Percentiles rank a stretch among this genome's conserved stretches.
Evolutionary conservation across 2,329 filamentous ascomycete genomes (phyloP).

Genomic region (Xylariaceae sp.): DNA sequence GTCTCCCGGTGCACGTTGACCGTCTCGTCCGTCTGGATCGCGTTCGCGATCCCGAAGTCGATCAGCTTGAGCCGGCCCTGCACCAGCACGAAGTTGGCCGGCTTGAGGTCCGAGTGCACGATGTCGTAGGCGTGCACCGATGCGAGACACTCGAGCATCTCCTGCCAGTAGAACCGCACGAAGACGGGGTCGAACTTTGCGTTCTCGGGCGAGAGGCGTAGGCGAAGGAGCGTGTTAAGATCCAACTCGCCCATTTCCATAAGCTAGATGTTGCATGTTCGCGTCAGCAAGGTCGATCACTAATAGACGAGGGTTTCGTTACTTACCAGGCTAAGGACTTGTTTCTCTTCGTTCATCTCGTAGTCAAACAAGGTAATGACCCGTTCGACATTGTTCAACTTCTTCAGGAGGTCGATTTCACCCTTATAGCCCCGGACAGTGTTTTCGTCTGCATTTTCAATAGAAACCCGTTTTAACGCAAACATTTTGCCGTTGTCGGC

Average conservation of each 20-base stretch:
- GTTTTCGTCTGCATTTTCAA: conserved; percentile 84
- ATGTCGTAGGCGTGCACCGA: conserved; percentile 89
- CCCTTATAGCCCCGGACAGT: conserved; percentile 88
- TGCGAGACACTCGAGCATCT: conserved; percentile 95
- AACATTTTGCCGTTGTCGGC: conserved; percentile 96
- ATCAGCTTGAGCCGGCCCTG: conserved; percentile 92
- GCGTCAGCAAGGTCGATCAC: conserved; percentile 20
- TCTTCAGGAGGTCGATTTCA: conserved; percentile 88
- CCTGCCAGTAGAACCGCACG: conserved; percentile 97
- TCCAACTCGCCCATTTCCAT: conserved; percentile 98
- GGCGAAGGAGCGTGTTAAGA: conserved; percentile 80
- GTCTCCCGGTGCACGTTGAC: conserved; percentile 96
- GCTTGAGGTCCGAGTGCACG: conserved; percentile 95
- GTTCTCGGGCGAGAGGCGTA: conserved; percentile 70
- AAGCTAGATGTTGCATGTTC: conserved; percentile 55
- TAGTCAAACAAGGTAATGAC: conserved; percentile 91
- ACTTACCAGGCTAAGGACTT: conserved; percentile 80
- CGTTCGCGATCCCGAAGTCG: conserved; percentile 97
- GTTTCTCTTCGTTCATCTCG: conserved; percentile 91
- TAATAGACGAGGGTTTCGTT: background rate
- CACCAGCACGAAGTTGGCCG: conserved; percentile 93
- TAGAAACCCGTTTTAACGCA: conserved; percentile 87
- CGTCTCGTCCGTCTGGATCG: conserved; percentile 92
- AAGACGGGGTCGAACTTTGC: conserved; percentile 84
- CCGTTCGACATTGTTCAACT: conserved; percentile 80